A percentile compares a stretch with the other conserved stretches of the same genome.
phyloP scores from a whole-genome alignment of 2,329 filamentous ascomycete species.

The Diplodia scrobiculata region DNA sequence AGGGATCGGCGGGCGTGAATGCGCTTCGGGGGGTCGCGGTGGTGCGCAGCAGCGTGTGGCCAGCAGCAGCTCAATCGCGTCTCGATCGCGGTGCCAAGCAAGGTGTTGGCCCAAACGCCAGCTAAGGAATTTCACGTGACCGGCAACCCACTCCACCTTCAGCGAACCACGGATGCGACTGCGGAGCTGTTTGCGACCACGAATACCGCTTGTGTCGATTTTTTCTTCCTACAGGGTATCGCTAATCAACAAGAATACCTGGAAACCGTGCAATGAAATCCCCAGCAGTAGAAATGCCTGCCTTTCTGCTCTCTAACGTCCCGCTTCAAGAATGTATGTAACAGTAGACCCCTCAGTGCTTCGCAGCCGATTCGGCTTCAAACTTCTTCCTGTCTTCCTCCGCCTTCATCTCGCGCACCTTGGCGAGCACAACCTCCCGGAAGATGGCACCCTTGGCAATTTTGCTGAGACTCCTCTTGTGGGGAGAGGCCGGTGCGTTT shows the following conservation, averaged over 20 bases:
- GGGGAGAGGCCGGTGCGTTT: slow-evolving; percentile 29
- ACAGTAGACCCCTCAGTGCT: slow-evolving; percentile 21
- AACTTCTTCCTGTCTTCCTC: slow-evolving; percentile 73
- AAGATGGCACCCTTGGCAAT: slow-evolving; percentile 75
- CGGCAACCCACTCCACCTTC: neutral
- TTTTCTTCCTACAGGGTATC: slow-evolving; percentile 37
- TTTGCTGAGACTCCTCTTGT: slow-evolving; percentile 59
- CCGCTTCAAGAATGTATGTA: slow-evolving; percentile 19
- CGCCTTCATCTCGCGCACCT: slow-evolving; percentile 89
- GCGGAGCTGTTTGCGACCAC: neutral
- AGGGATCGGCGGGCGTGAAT: slow-evolving; percentile 17
- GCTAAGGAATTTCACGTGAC: slow-evolving; percentile 11
- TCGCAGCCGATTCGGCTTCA: slow-evolving; percentile 58
- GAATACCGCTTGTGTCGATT: slow-evolving; percentile 24
- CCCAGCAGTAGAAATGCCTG: slow-evolving; percentile 7
- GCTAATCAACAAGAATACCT: slow-evolving; percentile 32
- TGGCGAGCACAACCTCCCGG: slow-evolving; percentile 89
- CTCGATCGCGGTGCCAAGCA: slow-evolving; percentile 27
- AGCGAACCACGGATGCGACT: neutral
- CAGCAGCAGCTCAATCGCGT: slow-evolving; percentile 29
- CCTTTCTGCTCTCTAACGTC: slow-evolving; percentile 18
- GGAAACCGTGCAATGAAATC: slow-evolving; percentile 17
- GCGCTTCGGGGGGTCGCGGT: slow-evolving; percentile 27
- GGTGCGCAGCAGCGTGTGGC: slow-evolving; percentile 28
- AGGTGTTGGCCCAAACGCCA: slow-evolving; percentile 18